Evolutionary conservation across 139 green algal genomes (phyloP).

Genomic region (Klebsormidium nitens): DNA sequence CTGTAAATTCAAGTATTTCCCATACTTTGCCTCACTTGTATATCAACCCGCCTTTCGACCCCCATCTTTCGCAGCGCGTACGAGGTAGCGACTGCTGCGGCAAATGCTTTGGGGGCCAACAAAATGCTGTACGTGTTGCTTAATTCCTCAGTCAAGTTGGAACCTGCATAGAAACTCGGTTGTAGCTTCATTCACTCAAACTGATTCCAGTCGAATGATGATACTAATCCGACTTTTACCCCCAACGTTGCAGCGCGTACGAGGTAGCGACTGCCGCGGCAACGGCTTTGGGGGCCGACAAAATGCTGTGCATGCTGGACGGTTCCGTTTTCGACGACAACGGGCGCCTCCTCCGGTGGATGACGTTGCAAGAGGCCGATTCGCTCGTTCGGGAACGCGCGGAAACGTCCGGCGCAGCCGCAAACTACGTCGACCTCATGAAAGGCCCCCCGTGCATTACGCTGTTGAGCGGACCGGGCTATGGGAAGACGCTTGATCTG

Average conservation of each 20-base stretch:
- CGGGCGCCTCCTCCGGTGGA: conserved; percentile 21
- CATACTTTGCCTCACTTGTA: too few relatives aligned
- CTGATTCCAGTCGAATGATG: too few relatives aligned
- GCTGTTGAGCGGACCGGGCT: conserved; percentile 2
- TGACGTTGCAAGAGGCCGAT: conserved; percentile 29
- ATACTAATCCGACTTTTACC: too few relatives aligned
- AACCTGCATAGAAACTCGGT: too few relatives aligned
- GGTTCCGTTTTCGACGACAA: conserved; percentile 6
- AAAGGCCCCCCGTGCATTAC: too few relatives aligned
- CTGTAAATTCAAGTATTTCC: too few relatives aligned
- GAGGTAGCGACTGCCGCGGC: conserved; percentile 72
- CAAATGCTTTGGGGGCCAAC: conserved; percentile 73
- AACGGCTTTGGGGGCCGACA: conserved; percentile 78
- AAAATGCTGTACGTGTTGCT: conserved; percentile 84
- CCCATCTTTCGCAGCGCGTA: too few relatives aligned
- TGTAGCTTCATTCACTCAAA: too few relatives aligned
- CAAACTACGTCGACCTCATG: conserved; percentile 11
- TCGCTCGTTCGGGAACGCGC: conserved; percentile 12
- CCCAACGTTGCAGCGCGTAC: conserved; percentile 56
- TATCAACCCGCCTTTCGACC: too few relatives aligned
- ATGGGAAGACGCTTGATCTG: conserved; percentile 11
- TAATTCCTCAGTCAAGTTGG: too few relatives aligned
- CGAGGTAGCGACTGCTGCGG: conserved; percentile 70
- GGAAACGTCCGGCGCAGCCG: not conserved
- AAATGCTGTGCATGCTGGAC: conserved; percentile 75